phyloP scores from a whole-genome alignment of 2,329 filamentous ascomycete genomes.

The Fusarium metavorans region DNA sequence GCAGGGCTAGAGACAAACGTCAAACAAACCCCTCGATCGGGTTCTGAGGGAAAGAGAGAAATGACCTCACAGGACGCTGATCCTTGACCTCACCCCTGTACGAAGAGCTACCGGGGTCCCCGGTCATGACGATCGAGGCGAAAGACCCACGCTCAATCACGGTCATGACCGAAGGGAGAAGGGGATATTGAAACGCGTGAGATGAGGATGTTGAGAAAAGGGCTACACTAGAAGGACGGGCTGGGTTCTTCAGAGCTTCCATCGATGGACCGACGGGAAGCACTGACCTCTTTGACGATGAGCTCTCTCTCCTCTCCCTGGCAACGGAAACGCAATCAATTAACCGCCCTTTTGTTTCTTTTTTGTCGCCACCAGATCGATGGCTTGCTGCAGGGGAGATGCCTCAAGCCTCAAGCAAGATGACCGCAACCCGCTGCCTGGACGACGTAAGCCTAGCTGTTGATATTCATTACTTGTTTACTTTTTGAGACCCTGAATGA shows the following conservation, averaged over 20 bases:
- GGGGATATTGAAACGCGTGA: slow-evolving; percentile 15
- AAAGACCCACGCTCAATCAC: slow-evolving; percentile 27
- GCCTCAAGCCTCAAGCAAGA: slow-evolving; percentile 15
- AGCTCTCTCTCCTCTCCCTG: not conserved
- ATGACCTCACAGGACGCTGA: slow-evolving; percentile 41
- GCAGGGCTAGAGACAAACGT: not conserved
- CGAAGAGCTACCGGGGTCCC: slow-evolving; percentile 24
- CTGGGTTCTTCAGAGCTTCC: slow-evolving; percentile 28
- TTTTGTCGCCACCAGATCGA: not conserved
- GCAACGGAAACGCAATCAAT: not conserved
- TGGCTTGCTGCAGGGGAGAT: slow-evolving; percentile 13
- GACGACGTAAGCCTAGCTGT: slow-evolving; percentile 11
- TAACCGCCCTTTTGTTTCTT: not conserved
- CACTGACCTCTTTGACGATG: slow-evolving; percentile 8
- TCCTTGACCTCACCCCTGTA: slow-evolving; percentile 1
- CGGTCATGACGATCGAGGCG: slow-evolving; percentile 21
- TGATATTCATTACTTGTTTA: slow-evolving; percentile 11
- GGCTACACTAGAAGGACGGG: slow-evolving; percentile 23
- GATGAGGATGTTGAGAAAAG: slow-evolving; percentile 4
- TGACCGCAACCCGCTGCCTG: slow-evolving; percentile 13
- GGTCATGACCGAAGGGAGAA: slow-evolving; percentile 37
- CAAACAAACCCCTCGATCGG: slow-evolving; percentile 7
- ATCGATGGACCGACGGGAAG: slow-evolving; percentile 7
- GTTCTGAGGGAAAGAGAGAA: not conserved
- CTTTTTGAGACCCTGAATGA: slow-evolving; percentile 1